Base-by-base conservation (phyloP, 1,139 yeast species). In the Nakaseomyces glabratus region DNA sequence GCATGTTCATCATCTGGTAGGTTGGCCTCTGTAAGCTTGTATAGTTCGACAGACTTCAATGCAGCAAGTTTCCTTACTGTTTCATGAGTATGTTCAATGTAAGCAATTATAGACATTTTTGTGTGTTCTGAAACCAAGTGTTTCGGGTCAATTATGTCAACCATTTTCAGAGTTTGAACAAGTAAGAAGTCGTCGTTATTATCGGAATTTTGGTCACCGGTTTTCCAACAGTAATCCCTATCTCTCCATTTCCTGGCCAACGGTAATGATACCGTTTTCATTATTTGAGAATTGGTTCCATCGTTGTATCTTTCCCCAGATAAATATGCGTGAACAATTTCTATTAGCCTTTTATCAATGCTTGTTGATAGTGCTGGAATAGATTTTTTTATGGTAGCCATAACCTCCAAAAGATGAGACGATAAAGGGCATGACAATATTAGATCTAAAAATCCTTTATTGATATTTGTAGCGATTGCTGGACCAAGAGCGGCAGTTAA, bases 401-500 rank as follows among this genome's bases (percentile, higher is more conserved):
- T 57, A 9, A 93, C 84, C 39, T 76, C 74, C 51, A 84, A 77
- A 74, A 88, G 74, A 43, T 82, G 78, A 41, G 73, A 79, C 14
- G 90, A 81, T 34, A 90, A 67, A 0, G 95, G 84, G 44, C 95
- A 85, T 36, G 81, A 72, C 49, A 90, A 70, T 62, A 88, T 71
- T 65, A 82, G 68, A 45, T 81, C 93, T 39, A 90, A 62, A 16
- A 88, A 71, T 49, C 85, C 94, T 43, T 80, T 69, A 45, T 86
- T 90, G 42, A 90, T 64, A 52, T 85, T 90, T 52, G 88, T 88
- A 0, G 96, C 82, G 36, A 90, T 65, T 1, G 95, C 94, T n/a
- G 95, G 94, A 0, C 96, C 97, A 9, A 88, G 86, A 0, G 97
- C 93, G 16, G 72, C 70, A 0, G 95, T 88, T 33, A 90, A 63